These are phyloP conservation scores for Quercus glauca DNA, from an alignment of 306 rosid genomes.

Conservation along the genomic window DNA sequence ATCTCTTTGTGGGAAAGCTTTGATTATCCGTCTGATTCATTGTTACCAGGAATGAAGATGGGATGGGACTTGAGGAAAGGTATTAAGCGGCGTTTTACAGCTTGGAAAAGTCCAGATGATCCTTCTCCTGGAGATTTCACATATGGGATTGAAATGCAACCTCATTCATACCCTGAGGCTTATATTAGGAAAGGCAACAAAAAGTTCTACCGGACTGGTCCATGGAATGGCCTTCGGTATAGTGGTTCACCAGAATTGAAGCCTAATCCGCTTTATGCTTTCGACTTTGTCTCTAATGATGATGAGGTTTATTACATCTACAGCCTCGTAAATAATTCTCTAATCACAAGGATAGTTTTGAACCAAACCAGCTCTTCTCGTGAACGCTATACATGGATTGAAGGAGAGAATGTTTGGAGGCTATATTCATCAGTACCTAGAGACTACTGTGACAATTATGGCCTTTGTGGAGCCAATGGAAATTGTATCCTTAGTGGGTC, in stretches of 20 bases:
- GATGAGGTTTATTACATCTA: constrained; percentile 43
- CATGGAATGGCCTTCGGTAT: constrained; percentile 44
- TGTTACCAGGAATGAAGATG: constrained; percentile 55
- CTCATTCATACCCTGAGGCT: constrained; percentile 30
- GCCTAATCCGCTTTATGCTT: constrained; percentile 31
- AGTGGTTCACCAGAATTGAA: constrained; percentile 35
- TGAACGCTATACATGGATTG: constrained; percentile 37
- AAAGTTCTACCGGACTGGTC: constrained; percentile 34
- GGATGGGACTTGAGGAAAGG: constrained; percentile 50
- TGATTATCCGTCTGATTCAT: constrained; percentile 58
- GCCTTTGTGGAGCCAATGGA: constrained; percentile 44
- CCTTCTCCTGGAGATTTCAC: constrained; percentile 48
- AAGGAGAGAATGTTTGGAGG: constrained; percentile 39
- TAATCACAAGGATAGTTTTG: constrained; percentile 43
- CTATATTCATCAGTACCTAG: constrained; percentile 23
- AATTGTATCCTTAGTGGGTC: constrained; percentile 28
- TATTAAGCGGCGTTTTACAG: constrained; percentile 23
- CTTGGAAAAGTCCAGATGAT: constrained; percentile 48
- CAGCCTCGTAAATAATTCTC: constrained; percentile 24
- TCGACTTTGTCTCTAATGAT: constrained; percentile 27
- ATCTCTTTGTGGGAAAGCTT: constrained; percentile 56
- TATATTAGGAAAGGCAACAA: constrained; percentile 31
- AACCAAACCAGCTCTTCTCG: constrained; percentile 28
- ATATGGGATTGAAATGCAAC: constrained; percentile 25
- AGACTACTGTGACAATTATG: constrained; percentile 45